phyloP scores from a whole-genome alignment of 495 filamentous ascomycete species.

The Xylaria nigripes region DNA sequence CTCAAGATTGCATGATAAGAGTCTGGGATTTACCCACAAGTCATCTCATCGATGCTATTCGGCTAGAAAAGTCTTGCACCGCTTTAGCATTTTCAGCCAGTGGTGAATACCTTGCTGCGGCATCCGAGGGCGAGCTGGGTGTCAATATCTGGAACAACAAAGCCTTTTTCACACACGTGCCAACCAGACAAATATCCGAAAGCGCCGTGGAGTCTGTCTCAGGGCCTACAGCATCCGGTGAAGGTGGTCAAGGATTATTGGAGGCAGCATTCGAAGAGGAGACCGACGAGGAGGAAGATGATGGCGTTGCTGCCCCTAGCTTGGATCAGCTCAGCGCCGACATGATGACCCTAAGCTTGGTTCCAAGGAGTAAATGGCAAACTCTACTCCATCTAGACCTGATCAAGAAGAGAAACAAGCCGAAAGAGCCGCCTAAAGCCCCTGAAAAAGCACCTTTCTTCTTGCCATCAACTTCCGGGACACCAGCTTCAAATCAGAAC shows the following conservation, averaged over 20 bases:
- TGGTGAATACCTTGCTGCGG: slow-evolving; percentile 86
- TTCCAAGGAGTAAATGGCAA: slow-evolving; percentile 89
- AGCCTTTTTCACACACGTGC: slow-evolving; percentile 78
- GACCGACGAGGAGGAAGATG: slow-evolving; percentile 36
- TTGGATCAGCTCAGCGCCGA: slow-evolving; percentile 69
- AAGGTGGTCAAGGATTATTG: slow-evolving; percentile 57
- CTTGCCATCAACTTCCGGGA: slow-evolving; percentile 58
- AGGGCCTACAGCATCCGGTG: slow-evolving; percentile 70
- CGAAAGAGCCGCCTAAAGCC: slow-evolving; percentile 78
- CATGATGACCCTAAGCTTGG: slow-evolving; percentile 78
- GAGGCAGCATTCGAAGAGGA: slow-evolving; percentile 61
- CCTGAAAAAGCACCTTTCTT: slow-evolving; percentile 97
- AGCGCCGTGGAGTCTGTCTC: slow-evolving; percentile 54
- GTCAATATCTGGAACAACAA: slow-evolving; percentile 92
- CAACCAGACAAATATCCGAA: slow-evolving; percentile 72
- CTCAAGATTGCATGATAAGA: slow-evolving; percentile 70
- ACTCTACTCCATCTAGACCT: slow-evolving; percentile 81
- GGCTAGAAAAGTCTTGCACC: slow-evolving; percentile 64
- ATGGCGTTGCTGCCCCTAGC: slow-evolving; percentile 37
- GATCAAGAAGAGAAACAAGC: slow-evolving; percentile 90
- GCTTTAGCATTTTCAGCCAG: slow-evolving; percentile 80
- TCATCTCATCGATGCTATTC: slow-evolving; percentile 86
- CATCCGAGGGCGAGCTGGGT: slow-evolving; percentile 75
- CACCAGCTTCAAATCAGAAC: slow-evolving; percentile 21
- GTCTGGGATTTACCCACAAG: slow-evolving; percentile 95